Base-by-base conservation (phyloP, 176 grass and related monocot species). In the Tillandsia leiboldiana region DNA sequence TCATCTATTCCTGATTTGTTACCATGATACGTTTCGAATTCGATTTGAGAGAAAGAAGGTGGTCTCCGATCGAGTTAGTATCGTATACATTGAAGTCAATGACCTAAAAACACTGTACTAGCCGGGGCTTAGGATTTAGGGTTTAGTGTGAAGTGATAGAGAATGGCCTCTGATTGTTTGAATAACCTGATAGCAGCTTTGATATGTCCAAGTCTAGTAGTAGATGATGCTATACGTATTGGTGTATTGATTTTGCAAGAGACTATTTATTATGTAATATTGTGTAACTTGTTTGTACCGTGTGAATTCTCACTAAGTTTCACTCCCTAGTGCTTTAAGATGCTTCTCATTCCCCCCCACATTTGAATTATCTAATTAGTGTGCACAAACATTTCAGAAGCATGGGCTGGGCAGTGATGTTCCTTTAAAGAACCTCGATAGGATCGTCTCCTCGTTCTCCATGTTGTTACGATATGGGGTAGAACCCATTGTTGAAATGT, bases 401-500 rank as follows among this genome's bases (percentile, higher is more conserved):
- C 88, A 96, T 70, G 86, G 93, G 9, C 71, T 96, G 70, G 88
- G 88, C 53, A 96, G 83, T 85, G 86, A 96, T 79, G 83, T 96
- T 2, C 73, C 88, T 10, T 50, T 96, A 22, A 96, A 87, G 78
- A 92, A 90, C 67, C 83, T 77, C 1, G 79, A 77, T 26, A 75
- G 88, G 53, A 69, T 22, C 2, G 88, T 96, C 2, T 96, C 92
- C 52, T 87, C 93, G 0, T 92, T 89, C 5, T 79, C 81, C 5
- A 68, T 59, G 64, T 83, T 92, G 49, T 50, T 96, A 11, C 73
- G 50, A 54, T 69, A 76, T 81, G 42, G 63, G 71, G 70, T 70
- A 49, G 50, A 81, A 29, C 53, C 75, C 42, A 12, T 28, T 28
- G 51, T 79, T 20, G 13, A 22, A 0, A 51, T 67, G 50, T 62